These are phyloP conservation scores for Coccomyxa sp. DNA, from an alignment of 139 green algal species.

Conservation along the genomic window DNA sequence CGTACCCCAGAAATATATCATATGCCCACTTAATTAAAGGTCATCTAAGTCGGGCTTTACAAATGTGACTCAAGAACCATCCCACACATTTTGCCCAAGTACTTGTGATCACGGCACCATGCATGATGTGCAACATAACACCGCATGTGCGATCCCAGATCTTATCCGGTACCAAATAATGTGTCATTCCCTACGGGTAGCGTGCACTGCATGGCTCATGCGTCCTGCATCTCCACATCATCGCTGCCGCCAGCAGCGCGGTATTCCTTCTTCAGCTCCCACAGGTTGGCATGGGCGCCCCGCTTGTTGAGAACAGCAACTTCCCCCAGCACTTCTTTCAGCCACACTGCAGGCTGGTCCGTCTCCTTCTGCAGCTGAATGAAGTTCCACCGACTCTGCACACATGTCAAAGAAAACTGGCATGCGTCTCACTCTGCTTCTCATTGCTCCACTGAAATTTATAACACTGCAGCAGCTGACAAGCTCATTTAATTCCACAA, in stretches of 20 bases:
- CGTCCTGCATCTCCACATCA: too few relatives aligned
- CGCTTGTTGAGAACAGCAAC: constrained; percentile 6
- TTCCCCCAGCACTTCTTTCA: constrained; percentile 9
- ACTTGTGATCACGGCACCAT: too few relatives aligned
- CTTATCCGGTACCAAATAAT: too few relatives aligned
- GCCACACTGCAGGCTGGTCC: constrained; percentile 6
- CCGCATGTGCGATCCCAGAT: too few relatives aligned
- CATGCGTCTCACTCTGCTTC: background rate
- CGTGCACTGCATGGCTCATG: too few relatives aligned
- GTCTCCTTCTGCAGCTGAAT: constrained; percentile 12
- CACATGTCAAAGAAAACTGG: background rate
- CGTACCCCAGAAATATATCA: too few relatives aligned
- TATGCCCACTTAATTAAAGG: too few relatives aligned
- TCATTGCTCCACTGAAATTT: background rate
- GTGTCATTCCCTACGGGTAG: too few relatives aligned
- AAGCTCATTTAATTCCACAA: background rate
- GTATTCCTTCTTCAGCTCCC: constrained; percentile 9
- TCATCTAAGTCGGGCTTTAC: too few relatives aligned
- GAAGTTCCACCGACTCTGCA: constrained; percentile 11
- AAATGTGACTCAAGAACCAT: too few relatives aligned
- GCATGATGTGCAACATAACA: too few relatives aligned
- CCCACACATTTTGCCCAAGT: too few relatives aligned
- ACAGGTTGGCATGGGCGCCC: background rate
- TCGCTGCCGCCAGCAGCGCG: background rate
- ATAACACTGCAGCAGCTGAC: background rate